Evolutionary conservation across 192 early-diverging fungal species (phyloP).

Genomic region (Borealophlyctis nickersoniae): DNA sequence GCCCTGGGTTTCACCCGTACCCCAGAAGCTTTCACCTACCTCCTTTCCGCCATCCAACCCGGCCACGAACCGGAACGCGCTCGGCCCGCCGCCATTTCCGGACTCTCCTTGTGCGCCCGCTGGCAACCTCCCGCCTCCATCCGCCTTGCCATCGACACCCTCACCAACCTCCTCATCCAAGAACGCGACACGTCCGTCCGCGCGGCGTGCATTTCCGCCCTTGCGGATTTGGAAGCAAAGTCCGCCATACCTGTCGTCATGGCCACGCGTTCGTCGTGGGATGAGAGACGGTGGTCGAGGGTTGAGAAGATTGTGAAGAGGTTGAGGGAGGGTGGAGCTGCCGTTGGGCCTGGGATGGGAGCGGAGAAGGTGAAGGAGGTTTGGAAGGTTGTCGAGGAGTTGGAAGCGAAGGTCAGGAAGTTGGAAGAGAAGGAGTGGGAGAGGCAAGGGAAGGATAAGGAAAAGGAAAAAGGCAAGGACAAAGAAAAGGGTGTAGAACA

Average conservation of each 20-base stretch:
- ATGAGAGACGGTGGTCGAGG: constrained; percentile 18
- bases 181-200: constrained; percentile 13
- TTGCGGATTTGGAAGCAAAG: constrained; percentile 16
- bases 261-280: constrained; percentile 2
- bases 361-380: constrained; percentile 6
- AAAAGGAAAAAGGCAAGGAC: not conserved
- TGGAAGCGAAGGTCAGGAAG: constrained; percentile 32
- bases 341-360: constrained; percentile 1
- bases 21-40: constrained; percentile 36
- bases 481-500: not conserved
- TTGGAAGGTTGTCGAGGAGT: constrained; percentile 26
- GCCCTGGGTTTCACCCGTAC: constrained; percentile 41
- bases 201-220: constrained; percentile 9
- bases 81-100: constrained; percentile 21
- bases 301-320: constrained; percentile 10
- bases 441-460: constrained; percentile 31
- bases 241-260: constrained; percentile 2
- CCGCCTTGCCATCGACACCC: constrained; percentile 6
- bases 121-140: constrained; percentile 16
- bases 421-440: constrained; percentile 25
- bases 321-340: not conserved
- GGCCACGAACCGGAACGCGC: constrained; percentile 22
- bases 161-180: constrained; percentile 10
- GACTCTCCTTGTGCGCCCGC: constrained; percentile 11
- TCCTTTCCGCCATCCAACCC: constrained; percentile 19